Evolutionary conservation across 768 basidiomycete species (phyloP).

Genomic region (Podaxis sp.): DNA sequence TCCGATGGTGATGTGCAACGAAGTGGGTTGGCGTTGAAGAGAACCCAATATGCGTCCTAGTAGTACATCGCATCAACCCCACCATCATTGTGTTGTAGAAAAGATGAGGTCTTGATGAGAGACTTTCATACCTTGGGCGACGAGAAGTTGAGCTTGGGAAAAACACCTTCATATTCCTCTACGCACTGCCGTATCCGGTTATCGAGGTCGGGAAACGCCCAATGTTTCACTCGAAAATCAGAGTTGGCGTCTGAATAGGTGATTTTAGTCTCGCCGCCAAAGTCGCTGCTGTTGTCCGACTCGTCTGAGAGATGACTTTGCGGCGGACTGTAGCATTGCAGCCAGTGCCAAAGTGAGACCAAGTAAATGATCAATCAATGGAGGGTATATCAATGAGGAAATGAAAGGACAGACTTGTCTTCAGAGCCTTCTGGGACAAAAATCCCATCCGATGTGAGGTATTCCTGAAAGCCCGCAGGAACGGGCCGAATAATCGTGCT

Average conservation of each 20-base stretch:
- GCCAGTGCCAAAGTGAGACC: neutral
- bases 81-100: neutral
- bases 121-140: conserved; percentile 68
- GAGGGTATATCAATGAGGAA: neutral
- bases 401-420: conserved; percentile 53
- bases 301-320: conserved; percentile 62
- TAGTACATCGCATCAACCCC: neutral
- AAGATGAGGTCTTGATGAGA: no score
- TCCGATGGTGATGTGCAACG: conserved; percentile 88
- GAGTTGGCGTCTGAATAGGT: conserved; percentile 40
- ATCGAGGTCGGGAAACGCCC: conserved; percentile 77
- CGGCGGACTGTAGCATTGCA: conserved; percentile 36
- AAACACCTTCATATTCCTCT: conserved; percentile 75
- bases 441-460: conserved; percentile 83
- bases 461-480: conserved; percentile 58
- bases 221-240: conserved; percentile 14
- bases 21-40: conserved; percentile 79
- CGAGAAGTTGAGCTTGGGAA: conserved; percentile 96
- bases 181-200: conserved; percentile 63
- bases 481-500: conserved; percentile 76
- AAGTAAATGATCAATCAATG: neutral
- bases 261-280: conserved; percentile 31
- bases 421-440: conserved; percentile 82
- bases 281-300: conserved; percentile 39
- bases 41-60: conserved; percentile 90